Base-by-base conservation (phyloP, 2,329 filamentous ascomycete genomes). In the Dactylellina parvicollis region DNA sequence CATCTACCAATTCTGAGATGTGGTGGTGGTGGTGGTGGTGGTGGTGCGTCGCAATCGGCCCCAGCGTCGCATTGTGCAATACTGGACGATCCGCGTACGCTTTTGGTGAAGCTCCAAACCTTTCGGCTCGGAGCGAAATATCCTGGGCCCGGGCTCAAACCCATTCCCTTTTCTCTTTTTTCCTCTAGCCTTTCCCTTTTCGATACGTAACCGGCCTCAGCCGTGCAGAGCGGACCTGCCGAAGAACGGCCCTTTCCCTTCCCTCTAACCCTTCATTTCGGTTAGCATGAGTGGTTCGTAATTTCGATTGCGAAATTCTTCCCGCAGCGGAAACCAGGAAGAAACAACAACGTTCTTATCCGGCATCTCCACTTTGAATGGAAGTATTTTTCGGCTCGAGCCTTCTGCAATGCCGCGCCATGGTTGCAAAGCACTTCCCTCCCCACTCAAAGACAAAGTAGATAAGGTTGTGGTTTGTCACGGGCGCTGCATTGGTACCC, bases 291-390 rank as follows among this genome's bases (percentile, higher is more conserved):
- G 60, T 59, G 69, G 69, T 73, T 73, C 69, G 69, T 73, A 73
- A 73, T 73, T 65, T 61, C 62, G 69, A 73, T 73, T 64, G 69
- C 69, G 69, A 73, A 66, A 73, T 72, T 60, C 60, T 49, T 73
- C 69, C 69, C 69, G 69, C 69, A 60, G 69, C 69, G 69, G 69
- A 66, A 50, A 26, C 59, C 34, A 56, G 36, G 47, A 57, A 49
- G 36, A 62, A n/a, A n/a, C n/a, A n/a, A 18, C 52, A 56, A 57
- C 44, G 66, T 59, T 62, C 66, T 71, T 71, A 71, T 71, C 66
- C 66, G 57, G 38, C 38, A 52, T 59, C 42, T 50, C 54, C 56
- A 55, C 46, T 44, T 42, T 70, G 16, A 36, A 16, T 57, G 62
- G 52, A 50, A 44, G 20, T 57, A 44, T 56, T 26, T 57, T 52